Percentiles rank a stretch among this genome's conserved stretches.
Conservation (phyloP, 371 early-diverging fungal genomes). For the Batkoa obscura region DNA sequence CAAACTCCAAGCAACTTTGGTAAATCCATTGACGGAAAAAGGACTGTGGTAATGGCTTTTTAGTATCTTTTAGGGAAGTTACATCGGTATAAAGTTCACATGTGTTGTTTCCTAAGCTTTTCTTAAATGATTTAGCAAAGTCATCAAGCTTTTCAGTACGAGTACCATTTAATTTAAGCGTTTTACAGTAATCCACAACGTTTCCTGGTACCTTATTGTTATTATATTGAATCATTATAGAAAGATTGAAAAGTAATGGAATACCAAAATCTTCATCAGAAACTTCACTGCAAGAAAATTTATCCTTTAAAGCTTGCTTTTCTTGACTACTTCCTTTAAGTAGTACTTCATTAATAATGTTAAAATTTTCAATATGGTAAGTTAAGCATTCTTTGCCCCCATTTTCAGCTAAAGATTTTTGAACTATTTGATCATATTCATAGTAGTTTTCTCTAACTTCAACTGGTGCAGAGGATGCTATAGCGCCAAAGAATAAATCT, state of each 20-base stretch:
- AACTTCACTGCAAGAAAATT: background rate
- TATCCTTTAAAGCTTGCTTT: background rate
- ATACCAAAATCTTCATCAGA: background rate
- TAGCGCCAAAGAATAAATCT: constrained; percentile 38
- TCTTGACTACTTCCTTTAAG: background rate
- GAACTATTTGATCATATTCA: constrained; percentile 30
- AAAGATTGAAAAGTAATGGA: constrained; percentile 17
- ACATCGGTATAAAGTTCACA: constrained; percentile 9
- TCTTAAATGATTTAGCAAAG: constrained; percentile 9
- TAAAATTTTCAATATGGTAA: background rate
- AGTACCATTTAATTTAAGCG: constrained; percentile 14
- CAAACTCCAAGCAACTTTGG: constrained; percentile 49
- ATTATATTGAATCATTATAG: constrained; percentile 12
- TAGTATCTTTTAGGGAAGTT: background rate
- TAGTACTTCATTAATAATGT: constrained; percentile 13
- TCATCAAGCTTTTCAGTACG: constrained; percentile 7
- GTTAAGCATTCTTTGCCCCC: constrained; percentile 7
- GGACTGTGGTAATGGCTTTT: constrained; percentile 3
- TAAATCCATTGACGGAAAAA: constrained; percentile 30
- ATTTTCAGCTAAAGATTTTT: constrained; percentile 21
- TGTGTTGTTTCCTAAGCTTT: constrained; percentile 10
- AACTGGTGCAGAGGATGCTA: constrained; percentile 54
- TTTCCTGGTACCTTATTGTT: constrained; percentile 13
- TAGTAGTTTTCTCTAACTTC: constrained; percentile 30
- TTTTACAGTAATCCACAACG: constrained; percentile 9